Conservation (phyloP, 1,284 basidiomycete genomes). For the Marasmius fiardii region DNA sequence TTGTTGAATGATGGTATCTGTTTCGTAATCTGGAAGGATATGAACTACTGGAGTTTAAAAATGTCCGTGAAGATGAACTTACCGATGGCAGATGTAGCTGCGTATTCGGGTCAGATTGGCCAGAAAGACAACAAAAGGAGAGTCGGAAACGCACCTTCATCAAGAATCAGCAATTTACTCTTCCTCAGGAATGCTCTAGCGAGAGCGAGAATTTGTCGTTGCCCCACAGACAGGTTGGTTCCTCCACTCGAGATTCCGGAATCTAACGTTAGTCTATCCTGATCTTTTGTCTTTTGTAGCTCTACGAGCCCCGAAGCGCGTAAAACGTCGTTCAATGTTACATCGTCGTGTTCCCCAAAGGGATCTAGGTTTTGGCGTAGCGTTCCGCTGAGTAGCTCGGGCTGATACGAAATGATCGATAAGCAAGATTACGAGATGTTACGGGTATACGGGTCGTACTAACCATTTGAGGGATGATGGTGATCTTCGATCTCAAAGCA, state of each 20-base stretch:
- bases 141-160: slow-evolving; percentile 43
- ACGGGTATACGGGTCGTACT: slow-evolving; percentile 23
- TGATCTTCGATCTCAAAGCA: slow-evolving; percentile 55
- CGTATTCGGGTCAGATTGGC: neutral
- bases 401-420: slow-evolving; percentile 45
- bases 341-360: slow-evolving; percentile 72
- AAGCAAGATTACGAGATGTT: slow-evolving; percentile 9
- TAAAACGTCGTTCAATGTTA: slow-evolving; percentile 50
- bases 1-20: slow-evolving; percentile 55
- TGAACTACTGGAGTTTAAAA: neutral
- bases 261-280: slow-evolving; percentile 49
- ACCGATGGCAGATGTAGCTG: slow-evolving; percentile 55
- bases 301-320: slow-evolving; percentile 53
- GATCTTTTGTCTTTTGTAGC: slow-evolving; percentile 40
- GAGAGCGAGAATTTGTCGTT: slow-evolving; percentile 64
- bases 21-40: slow-evolving; percentile 47
- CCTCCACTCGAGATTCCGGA: slow-evolving; percentile 55
- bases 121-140: neutral
- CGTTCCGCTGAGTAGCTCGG: slow-evolving; percentile 63
- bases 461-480: slow-evolving; percentile 56
- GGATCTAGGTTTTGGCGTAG: slow-evolving; percentile 64
- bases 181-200: slow-evolving; percentile 54
- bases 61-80: slow-evolving; percentile 8
- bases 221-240: slow-evolving; percentile 66
- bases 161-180: slow-evolving; percentile 57